A percentile compares a stretch with the other conserved stretches of the same genome.
Evolutionary conservation across 768 basidiomycete species (phyloP).

Genomic region (Hypholoma fasciculare): DNA sequence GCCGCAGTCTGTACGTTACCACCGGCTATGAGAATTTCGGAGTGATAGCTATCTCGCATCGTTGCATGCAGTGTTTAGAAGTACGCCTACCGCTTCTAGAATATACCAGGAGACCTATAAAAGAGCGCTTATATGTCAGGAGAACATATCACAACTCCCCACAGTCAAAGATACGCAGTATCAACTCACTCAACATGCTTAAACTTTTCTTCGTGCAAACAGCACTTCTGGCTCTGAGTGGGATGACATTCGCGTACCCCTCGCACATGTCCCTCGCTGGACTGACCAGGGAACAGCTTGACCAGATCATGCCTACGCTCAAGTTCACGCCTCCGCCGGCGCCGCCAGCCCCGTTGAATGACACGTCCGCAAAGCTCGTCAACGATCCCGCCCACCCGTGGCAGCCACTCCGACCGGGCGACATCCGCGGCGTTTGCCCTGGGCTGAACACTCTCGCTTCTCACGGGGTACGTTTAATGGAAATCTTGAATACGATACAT

Average conservation of each 20-base stretch:
- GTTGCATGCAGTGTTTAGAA: too few species aligned
- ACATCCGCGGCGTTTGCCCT: neutral
- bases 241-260: conserved; percentile 6
- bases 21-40: too few species aligned
- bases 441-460: neutral
- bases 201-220: too few species aligned
- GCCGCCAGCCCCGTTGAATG: neutral
- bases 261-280: conserved; percentile 12
- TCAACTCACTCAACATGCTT: too few species aligned
- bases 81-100: too few species aligned
- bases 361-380: neutral
- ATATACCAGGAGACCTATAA: too few species aligned
- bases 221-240: too few species aligned
- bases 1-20: too few species aligned
- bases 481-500: neutral
- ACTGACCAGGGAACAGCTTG: conserved; percentile 12
- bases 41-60: too few species aligned
- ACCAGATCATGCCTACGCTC: conserved; percentile 12
- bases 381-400: neutral
- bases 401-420: neutral
- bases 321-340: conserved; percentile 3
- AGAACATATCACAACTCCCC: neutral
- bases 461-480: neutral
- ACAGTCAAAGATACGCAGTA: too few species aligned
- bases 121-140: too few species aligned